phyloP scores from a whole-genome alignment of 495 filamentous ascomycete species.

The Lepidopterella palustris region DNA sequence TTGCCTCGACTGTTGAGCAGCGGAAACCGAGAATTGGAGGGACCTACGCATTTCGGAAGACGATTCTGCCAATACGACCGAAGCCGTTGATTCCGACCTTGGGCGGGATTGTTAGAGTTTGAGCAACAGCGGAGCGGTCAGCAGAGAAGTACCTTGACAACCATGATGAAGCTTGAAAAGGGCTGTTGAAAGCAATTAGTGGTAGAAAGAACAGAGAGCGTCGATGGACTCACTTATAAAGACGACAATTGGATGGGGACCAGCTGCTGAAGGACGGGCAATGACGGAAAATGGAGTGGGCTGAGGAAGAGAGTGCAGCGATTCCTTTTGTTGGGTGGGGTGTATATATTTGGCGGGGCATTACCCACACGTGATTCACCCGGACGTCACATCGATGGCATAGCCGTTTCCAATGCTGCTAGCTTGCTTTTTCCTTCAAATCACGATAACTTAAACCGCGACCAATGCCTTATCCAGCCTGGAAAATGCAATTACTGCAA shows the following conservation, averaged over 20 bases:
- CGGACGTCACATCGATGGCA: not conserved
- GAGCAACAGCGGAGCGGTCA: not conserved
- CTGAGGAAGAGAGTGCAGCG: not conserved
- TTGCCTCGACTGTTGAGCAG: conserved; percentile 3
- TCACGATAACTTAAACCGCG: not conserved
- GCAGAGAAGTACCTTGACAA: conserved; percentile 34
- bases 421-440: not conserved
- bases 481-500: not conserved
- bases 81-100: conserved; percentile 99
- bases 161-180: conserved; percentile 28
- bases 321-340: not conserved
- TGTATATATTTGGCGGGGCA: not conserved
- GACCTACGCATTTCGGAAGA: conserved; percentile 76
- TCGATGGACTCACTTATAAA: not conserved
- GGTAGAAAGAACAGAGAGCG: conserved; percentile 3
- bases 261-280: not conserved
- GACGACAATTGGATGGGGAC: not conserved
- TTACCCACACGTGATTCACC: no score
- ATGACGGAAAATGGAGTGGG: not conserved
- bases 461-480: not conserved
- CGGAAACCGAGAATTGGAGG: conserved; percentile 7
- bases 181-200: not conserved
- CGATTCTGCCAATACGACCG: conserved; percentile 97
- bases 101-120: conserved; percentile 13
- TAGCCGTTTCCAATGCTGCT: not conserved